A percentile compares a stretch with the other conserved stretches of the same genome.
phyloP scores from a whole-genome alignment of 2,329 filamentous ascomycete genomes.

The Ophiosphaerella korrae region DNA sequence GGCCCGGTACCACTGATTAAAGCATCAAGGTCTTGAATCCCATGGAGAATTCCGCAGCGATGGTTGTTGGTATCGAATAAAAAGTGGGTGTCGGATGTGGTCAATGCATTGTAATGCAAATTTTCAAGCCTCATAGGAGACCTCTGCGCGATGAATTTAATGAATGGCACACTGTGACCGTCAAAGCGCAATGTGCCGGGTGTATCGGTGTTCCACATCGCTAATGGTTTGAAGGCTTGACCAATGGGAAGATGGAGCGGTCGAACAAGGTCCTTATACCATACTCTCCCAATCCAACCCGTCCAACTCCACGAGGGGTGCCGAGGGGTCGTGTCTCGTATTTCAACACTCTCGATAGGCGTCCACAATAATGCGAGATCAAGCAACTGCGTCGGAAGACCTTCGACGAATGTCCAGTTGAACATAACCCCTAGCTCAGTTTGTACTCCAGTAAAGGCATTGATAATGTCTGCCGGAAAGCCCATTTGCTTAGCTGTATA shows the following conservation, averaged over 20 bases:
- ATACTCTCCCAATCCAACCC: background rate
- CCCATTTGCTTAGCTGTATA: slow-evolving; percentile 9
- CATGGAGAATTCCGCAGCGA: slow-evolving; percentile 4
- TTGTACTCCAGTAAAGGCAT: slow-evolving; percentile 7
- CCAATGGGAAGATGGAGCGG: slow-evolving; percentile 5
- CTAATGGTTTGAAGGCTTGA: background rate
- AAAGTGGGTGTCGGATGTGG: slow-evolving; percentile 3
- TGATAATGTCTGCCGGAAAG: slow-evolving; percentile 3
- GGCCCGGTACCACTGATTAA: background rate
- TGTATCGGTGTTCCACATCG: background rate
- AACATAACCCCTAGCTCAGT: slow-evolving; percentile 4
- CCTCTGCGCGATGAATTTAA: background rate
- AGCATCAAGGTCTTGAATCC: background rate
- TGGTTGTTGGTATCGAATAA: slow-evolving; percentile 1
- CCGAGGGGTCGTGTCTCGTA: background rate
- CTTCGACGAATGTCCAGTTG: slow-evolving; percentile 1
- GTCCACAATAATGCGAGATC: slow-evolving; percentile 11
- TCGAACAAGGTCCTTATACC: slow-evolving; percentile 3
- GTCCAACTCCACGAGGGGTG: slow-evolving; percentile 9
- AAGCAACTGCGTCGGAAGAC: background rate
- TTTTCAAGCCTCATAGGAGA: background rate
- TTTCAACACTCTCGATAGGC: background rate
- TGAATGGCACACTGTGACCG: background rate
- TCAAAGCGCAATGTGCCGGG: background rate
- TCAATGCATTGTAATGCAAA: background rate